Evolutionary conservation across 306 rosid species (phyloP).

Genomic region (Sechiopsis laciniata): DNA sequence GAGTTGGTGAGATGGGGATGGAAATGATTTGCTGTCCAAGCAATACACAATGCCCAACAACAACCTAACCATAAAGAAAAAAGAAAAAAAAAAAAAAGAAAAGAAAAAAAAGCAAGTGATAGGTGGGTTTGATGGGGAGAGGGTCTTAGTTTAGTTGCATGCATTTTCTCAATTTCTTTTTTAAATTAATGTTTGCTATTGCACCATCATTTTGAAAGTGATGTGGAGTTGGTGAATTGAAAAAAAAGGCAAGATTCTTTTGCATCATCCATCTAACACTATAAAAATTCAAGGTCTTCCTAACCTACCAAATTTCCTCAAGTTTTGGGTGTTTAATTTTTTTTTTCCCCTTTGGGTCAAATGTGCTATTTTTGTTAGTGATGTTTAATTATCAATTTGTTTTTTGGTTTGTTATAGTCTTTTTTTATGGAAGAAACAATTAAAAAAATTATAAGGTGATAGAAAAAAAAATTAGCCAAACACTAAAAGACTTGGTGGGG

Average conservation of each 20-base stretch:
- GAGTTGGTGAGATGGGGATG: constrained; percentile 21
- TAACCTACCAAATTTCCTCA: neutral
- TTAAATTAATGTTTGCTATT: neutral
- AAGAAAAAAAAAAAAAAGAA: too few relatives aligned
- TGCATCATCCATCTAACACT: constrained; percentile 2
- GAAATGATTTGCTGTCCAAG: constrained; percentile 10
- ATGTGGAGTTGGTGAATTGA: constrained; percentile 14
- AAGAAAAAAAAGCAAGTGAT: neutral
- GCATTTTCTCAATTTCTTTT: neutral
- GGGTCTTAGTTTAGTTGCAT: neutral
- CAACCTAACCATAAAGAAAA: neutral
- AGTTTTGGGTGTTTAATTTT: neutral
- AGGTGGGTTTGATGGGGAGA: neutral
- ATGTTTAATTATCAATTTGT: neutral
- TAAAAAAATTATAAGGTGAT: too few relatives aligned
- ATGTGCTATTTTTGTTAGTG: neutral
- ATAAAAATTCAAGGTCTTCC: too few relatives aligned
- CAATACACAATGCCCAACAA: constrained; percentile 6
- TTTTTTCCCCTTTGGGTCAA: neutral
- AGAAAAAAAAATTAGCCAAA: too few relatives aligned
- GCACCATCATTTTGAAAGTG: neutral
- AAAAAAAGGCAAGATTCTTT: neutral
- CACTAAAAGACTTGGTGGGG: too few relatives aligned
- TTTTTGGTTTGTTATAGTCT: too few relatives aligned
- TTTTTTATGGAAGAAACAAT: too few relatives aligned